These are phyloP conservation scores for Ceratocystis papillata DNA, from an alignment of 2,329 filamentous ascomycete species.

Conservation along the genomic window DNA sequence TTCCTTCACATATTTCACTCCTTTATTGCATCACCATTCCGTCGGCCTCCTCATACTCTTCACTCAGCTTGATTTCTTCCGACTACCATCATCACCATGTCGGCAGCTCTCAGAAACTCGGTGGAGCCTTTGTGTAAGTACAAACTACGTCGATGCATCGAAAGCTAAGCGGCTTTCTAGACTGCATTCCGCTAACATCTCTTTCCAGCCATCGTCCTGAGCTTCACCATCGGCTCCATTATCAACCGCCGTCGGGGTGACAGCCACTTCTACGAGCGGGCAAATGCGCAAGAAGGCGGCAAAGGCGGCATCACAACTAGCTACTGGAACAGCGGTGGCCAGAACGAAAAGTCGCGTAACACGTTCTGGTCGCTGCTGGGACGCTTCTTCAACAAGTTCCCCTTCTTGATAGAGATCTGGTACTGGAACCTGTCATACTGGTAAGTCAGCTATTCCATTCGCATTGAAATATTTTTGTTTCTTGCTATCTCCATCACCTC, in stretches of 20 bases:
- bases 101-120: slow-evolving; percentile 18
- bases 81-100: slow-evolving; percentile 14
- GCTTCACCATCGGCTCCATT: slow-evolving; percentile 19
- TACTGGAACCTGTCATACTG: slow-evolving; percentile 34
- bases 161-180: background rate
- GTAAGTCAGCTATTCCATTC: slow-evolving; percentile 25
- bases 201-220: slow-evolving; percentile 16
- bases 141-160: background rate
- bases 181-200: background rate
- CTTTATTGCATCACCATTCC: background rate
- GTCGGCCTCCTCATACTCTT: background rate
- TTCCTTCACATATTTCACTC: slow-evolving; percentile 18
- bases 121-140: slow-evolving; percentile 22
- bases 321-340: slow-evolving; percentile 14
- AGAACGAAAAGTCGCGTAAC: slow-evolving; percentile 15
- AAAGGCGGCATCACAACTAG: slow-evolving; percentile 20
- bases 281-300: slow-evolving; percentile 14
- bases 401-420: slow-evolving; percentile 33
- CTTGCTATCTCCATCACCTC: background rate
- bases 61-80: background rate
- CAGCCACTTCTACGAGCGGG: slow-evolving; percentile 18
- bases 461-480: background rate
- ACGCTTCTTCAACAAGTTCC: slow-evolving; percentile 30
- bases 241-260: slow-evolving; percentile 20
- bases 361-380: slow-evolving; percentile 28